A percentile compares a stretch with the other conserved stretches of the same genome.
Evolutionary conservation across 2,329 filamentous ascomycete genomes (phyloP).

Genomic region (Aspergillus pseudoviridinutans): DNA sequence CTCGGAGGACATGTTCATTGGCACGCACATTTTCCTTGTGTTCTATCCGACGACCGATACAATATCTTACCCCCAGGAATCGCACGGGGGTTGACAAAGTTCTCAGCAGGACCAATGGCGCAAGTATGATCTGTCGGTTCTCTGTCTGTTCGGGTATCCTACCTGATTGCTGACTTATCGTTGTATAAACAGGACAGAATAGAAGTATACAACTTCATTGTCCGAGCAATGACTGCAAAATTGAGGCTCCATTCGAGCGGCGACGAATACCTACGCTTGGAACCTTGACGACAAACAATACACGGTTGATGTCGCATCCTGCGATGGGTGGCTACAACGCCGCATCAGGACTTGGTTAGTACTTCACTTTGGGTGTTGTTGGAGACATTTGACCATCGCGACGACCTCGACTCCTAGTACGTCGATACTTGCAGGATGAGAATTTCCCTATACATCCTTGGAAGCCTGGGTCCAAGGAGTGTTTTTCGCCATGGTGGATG

Average conservation of each 20-base stretch:
- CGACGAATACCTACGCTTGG: neutral
- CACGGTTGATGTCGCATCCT: neutral
- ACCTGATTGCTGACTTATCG: neutral
- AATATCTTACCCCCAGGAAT: neutral
- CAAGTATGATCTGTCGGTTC: neutral
- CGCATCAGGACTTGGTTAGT: neutral
- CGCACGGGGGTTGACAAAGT: neutral
- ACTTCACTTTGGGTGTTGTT: neutral
- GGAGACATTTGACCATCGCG: neutral
- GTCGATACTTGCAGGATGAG: neutral
- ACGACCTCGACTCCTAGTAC: neutral
- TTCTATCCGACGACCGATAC: neutral
- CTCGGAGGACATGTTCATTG: neutral
- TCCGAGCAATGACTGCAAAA: neutral
- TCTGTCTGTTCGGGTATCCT: neutral
- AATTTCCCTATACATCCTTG: neutral
- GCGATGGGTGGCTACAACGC: neutral
- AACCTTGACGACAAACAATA: neutral
- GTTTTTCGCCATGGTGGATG: neutral
- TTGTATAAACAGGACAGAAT: neutral
- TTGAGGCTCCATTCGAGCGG: neutral
- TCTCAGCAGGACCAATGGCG: neutral
- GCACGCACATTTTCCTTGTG: neutral
- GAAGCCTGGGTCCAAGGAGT: neutral
- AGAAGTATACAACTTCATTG: neutral